phyloP scores from a whole-genome alignment of 805 yeast genomes.

The Lachancea nothofagi region DNA sequence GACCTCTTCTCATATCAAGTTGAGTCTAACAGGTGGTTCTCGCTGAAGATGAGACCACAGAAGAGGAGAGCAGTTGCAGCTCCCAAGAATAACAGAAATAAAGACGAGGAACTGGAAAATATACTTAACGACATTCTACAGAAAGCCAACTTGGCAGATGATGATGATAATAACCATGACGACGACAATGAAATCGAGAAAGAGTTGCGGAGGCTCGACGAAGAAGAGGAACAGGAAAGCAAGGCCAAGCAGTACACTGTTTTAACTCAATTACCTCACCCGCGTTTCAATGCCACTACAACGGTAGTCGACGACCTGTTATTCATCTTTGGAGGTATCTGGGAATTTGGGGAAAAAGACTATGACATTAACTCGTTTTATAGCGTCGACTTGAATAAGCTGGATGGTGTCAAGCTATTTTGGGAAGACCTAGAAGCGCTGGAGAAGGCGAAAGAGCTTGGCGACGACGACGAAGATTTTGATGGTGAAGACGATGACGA shows the following conservation, averaged over 20 bases:
- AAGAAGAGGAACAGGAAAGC: constrained; percentile 33
- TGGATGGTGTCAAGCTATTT: constrained; percentile 80
- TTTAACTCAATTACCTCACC: constrained; percentile 68
- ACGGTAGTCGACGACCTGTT: constrained; percentile 80
- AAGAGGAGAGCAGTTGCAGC: constrained; percentile 50
- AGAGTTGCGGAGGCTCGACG: constrained; percentile 35
- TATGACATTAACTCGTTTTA: constrained; percentile 80
- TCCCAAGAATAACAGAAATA: constrained; percentile 40
- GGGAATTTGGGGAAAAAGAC: constrained; percentile 85
- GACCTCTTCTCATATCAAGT: constrained; percentile 74
- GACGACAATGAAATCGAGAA: constrained; percentile 28
- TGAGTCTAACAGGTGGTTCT: constrained; percentile 85
- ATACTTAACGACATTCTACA: constrained; percentile 68
- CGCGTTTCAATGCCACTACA: constrained; percentile 79
- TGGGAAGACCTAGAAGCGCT: constrained; percentile 79
- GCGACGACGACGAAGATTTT: constrained; percentile 48
- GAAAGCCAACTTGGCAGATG: constrained; percentile 64
- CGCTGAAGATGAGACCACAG: constrained; percentile 55
- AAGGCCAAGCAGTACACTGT: constrained; percentile 49
- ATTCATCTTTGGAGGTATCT: constrained; percentile 85
- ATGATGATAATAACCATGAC: constrained; percentile 36
- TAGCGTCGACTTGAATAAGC: constrained; percentile 73
- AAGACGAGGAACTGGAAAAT: constrained; percentile 79
- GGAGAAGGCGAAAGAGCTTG: constrained; percentile 45
- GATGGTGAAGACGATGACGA: constrained; percentile 70